phyloP scores from a whole-genome alignment of 768 basidiomycete species.

The Tricholoma matsutake region DNA sequence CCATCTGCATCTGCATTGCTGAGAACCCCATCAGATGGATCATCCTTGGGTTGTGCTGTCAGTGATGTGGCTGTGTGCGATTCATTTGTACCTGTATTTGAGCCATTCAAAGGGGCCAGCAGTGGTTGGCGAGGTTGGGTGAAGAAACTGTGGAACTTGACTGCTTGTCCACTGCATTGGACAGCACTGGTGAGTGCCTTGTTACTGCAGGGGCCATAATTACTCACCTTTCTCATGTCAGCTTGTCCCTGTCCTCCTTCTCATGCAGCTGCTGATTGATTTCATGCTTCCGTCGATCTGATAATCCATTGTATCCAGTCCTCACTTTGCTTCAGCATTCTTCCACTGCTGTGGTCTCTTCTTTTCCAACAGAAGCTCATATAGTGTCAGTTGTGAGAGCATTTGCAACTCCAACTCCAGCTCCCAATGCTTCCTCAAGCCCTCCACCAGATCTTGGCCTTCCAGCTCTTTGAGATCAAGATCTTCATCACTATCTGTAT shows the following conservation, averaged over 20 bases:
- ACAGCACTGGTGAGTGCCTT: background rate
- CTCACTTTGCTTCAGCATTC: constrained; percentile 11
- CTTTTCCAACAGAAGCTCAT: constrained; percentile 1
- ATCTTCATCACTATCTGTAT: background rate
- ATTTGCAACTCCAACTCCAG: background rate
- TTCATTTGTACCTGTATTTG: background rate
- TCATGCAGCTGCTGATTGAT: constrained; percentile 11
- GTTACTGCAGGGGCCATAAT: background rate
- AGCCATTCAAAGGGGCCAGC: background rate
- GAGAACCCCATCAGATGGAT: background rate
- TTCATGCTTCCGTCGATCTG: constrained; percentile 2
- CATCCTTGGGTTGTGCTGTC: background rate
- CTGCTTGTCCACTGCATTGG: background rate
- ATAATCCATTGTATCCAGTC: constrained; percentile 11
- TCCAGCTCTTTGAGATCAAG: constrained; percentile 8
- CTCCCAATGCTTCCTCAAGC: constrained; percentile 4
- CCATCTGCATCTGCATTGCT: background rate
- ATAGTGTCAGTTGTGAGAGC: background rate
- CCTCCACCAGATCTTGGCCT: constrained; percentile 5
- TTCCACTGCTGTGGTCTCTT: constrained; percentile 11
- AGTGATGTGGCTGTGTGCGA: background rate
- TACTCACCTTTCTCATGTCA: constrained; percentile 7
- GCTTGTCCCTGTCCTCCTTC: constrained; percentile 7
- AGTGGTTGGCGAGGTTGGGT: background rate
- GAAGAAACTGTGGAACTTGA: background rate